Conservation (phyloP, 306 rosid genomes). For the Styphnolobium japonicum region DNA sequence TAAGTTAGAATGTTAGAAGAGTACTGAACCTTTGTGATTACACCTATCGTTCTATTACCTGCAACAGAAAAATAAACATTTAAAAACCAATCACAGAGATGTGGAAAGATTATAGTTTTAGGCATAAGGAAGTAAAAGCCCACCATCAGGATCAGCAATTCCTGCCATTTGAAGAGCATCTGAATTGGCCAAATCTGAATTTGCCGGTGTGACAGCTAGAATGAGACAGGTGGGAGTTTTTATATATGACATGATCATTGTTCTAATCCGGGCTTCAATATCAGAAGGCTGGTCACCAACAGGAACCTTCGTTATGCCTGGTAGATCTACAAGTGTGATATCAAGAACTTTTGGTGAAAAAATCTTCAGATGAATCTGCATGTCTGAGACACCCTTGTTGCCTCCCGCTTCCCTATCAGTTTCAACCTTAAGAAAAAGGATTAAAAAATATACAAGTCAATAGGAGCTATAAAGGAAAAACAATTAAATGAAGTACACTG, state of each 20-base stretch:
- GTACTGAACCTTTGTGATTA: slow-evolving; percentile 78
- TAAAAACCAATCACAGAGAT: not conserved
- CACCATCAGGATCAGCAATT: slow-evolving; percentile 98
- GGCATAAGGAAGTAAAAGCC: slow-evolving; percentile 7
- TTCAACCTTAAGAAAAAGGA: slow-evolving; percentile 53
- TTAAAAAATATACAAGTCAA: not conserved
- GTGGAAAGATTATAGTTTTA: not conserved
- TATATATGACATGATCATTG: slow-evolving; percentile 96
- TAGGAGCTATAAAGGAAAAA: not conserved
- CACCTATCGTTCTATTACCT: slow-evolving; percentile 95
- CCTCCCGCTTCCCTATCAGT: slow-evolving; percentile 92
- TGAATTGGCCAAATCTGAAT: slow-evolving; percentile 96
- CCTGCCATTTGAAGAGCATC: slow-evolving; percentile 99
- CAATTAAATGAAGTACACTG: not conserved
- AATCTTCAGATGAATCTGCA: slow-evolving; percentile 88
- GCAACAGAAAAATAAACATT: slow-evolving; percentile 25
- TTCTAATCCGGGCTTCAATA: slow-evolving; percentile 84
- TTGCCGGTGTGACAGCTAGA: slow-evolving; percentile 94
- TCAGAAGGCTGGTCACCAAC: slow-evolving; percentile 98
- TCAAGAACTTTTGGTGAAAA: slow-evolving; percentile 95
- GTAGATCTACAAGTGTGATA: slow-evolving; percentile 94
- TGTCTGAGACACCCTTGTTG: slow-evolving; percentile 92
- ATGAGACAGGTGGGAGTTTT: slow-evolving; percentile 76
- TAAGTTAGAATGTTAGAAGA: not conserved
- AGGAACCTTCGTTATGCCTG: slow-evolving; percentile 98